Evolutionary conservation across 805 yeast genomes (phyloP).

Genomic region (Schizosaccharomyces japonicus): DNA sequence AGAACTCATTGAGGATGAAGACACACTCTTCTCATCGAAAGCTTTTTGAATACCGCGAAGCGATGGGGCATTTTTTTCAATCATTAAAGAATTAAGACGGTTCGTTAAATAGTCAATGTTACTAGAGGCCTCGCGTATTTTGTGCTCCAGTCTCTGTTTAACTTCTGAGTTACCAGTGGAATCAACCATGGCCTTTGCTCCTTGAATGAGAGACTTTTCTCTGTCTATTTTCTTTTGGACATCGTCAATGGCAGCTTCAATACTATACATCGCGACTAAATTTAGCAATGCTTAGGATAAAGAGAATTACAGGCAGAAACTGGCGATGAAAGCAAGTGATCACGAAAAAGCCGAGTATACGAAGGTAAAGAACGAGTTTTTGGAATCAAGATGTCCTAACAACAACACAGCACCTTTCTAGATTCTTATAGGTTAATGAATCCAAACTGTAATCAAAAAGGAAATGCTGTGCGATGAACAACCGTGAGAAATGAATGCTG

Average conservation of each 20-base stretch:
- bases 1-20: no score
- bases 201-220: conserved; percentile 67
- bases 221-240: conserved; percentile 69
- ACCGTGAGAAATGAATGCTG: no score
- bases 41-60: not conserved
- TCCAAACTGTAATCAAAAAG: no score
- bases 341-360: no score
- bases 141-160: conserved; percentile 72
- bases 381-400: no score
- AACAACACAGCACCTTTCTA: no score
- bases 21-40: not conserved
- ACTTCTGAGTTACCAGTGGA: conserved; percentile 60
- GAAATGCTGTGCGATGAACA: no score
- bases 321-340: no score
- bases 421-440: no score
- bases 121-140: conserved; percentile 71
- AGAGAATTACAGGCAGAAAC: no score
- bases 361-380: no score
- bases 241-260: conserved; percentile 30
- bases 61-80: conserved; percentile 9
- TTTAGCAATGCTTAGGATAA: no score
- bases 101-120: conserved; percentile 74
- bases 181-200: conserved; percentile 59
- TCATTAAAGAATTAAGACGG: conserved; percentile 36
- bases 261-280: conserved; percentile 1